phyloP scores from a whole-genome alignment of 23 red algal genomes.

The Pyropia haitanensis region DNA sequence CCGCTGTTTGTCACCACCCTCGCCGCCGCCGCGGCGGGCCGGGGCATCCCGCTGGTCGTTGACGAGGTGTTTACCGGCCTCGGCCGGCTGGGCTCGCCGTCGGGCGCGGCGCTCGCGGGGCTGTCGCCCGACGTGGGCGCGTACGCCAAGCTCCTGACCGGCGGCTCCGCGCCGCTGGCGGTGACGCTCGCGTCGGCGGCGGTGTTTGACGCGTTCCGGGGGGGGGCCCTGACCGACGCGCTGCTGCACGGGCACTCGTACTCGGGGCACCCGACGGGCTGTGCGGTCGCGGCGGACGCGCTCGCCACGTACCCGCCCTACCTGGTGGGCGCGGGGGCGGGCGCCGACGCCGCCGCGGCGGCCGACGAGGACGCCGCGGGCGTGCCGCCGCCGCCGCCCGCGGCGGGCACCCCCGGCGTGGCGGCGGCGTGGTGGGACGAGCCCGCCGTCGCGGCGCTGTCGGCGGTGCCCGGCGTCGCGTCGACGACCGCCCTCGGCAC shows the following conservation, averaged over 20 bases:
- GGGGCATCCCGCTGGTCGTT: conserved; percentile 76
- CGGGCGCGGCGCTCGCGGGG: conserved; percentile 34
- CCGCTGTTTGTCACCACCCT: conserved; percentile 71
- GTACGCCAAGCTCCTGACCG: conserved; percentile 93
- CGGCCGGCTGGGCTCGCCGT: conserved; percentile 71
- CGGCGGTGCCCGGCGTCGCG: conserved; percentile 24
- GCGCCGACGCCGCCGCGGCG: too few relatives aligned
- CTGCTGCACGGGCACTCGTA: conserved; percentile 98
- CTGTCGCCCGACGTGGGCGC: conserved; percentile 68
- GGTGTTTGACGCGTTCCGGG: conserved; percentile 77
- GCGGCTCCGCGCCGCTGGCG: conserved; percentile 70
- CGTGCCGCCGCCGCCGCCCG: not conserved
- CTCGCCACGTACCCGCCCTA: conserved; percentile 31
- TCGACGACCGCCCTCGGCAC: conserved; percentile 51
- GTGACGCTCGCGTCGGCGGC: conserved; percentile 67
- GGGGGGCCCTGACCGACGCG: conserved; percentile 40
- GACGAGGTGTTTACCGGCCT: conserved; percentile 95
- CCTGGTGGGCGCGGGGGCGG: too few relatives aligned
- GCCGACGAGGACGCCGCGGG: too few relatives aligned
- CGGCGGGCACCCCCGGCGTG: conserved; percentile 1
- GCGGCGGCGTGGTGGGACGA: conserved; percentile 54
- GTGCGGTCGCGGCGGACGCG: conserved; percentile 64
- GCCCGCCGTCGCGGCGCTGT: conserved; percentile 35
- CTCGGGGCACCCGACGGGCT: conserved; percentile 85
- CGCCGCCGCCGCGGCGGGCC: conserved; percentile 41